Base-by-base conservation (phyloP, 805 yeast species). In the Teunomyces gatunensis region DNA sequence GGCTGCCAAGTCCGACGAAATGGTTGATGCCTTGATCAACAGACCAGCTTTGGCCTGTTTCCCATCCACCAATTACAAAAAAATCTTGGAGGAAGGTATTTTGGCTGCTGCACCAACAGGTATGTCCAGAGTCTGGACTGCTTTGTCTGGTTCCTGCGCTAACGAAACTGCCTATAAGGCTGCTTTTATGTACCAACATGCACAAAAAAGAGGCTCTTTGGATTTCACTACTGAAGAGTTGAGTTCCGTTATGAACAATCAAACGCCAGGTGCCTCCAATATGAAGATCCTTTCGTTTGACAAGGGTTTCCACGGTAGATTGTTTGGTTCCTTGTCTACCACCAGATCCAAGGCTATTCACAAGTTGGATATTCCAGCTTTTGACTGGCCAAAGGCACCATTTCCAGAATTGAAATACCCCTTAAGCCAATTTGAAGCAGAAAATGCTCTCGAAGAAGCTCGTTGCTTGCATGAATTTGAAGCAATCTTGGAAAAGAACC, bases 111-210 rank as follows among this genome's bases (percentile, higher is more conserved):
- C 88, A 32, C 89, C 88, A 46, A 74, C 77, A 46, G 87, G 87
- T 10, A 75, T 78, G 62, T 63, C 67, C 47, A 71, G 75, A 52
- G 80, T 83, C 17, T 81, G 87, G 84, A 80, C 87, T 13, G 84
- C 85, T 6, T 72, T 81, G 43, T 74, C 84, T 13, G 88, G 89
- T 42, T 81, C 88, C 2, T 83, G 79, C 63, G 88, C 88, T 46
- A 83, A 83, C 54, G 89, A 83, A 61, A 74, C 83, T 50, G 89
- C 89, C 1, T 82, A 74, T 66, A 83, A 83, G 57, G 89, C 89
- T 12, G 87, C 86, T 1, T 81, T 81, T 60, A 81, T 83, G 79
- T 80, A 78, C 62, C 80, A 77, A 61, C 82, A 78, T 54, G 75
- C 80, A 27, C 73, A 76, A 53, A 70, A 67, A 52, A 76, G 89